Base-by-base conservation (phyloP, 1,139 yeast species). In the Nadsonia commutata region DNA sequence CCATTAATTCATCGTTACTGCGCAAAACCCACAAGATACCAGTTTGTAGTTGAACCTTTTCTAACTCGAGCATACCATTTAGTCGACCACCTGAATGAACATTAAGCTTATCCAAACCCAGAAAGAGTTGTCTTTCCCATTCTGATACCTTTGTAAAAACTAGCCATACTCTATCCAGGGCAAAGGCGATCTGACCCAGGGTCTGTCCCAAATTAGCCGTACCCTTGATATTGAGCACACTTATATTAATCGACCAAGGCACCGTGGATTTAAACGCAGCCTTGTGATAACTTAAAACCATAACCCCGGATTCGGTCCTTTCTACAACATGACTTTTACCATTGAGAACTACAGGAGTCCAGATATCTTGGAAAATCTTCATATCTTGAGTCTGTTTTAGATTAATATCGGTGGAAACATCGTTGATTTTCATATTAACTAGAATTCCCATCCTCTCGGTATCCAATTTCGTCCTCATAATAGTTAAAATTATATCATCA, bases 341-440 rank as follows among this genome's bases (percentile, higher is more conserved):
- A 21, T 37, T n/a, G 19, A 48, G 50, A 17, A 42, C 43, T 33
- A 49, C 41, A 0, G 93, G 81, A 41, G 73, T 61, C 97, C 97
- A 90, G 36, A 88, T 78, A 58, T 90, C 95, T 47, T 71, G 70
- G 60, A 90, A 90, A 31, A 88, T 63, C 43, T 82, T 81, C 46
- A 88, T 64, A 58, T 90, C 96, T 55, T 86, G 95, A 45, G 82
- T 69, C 57, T 90, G 97, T 53, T 83, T 83, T 47, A 86, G 67
- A 54, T 85, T 84, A 45, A 88, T 63, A 52, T 74, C 83, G 0
- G 82, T 71, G 39, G 66, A 68, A 2, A 82, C 74, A 47, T 74
- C 76, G 0, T 72, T 65, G 3, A 86, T 55, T 8, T 72, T 67
- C 1, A 76, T 76, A 1, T 78, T 70, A 0, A 82, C 48, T 40